Evolutionary conservation across 257 asterid species (phyloP).

Genomic region (Nicotiana knightiana): DNA sequence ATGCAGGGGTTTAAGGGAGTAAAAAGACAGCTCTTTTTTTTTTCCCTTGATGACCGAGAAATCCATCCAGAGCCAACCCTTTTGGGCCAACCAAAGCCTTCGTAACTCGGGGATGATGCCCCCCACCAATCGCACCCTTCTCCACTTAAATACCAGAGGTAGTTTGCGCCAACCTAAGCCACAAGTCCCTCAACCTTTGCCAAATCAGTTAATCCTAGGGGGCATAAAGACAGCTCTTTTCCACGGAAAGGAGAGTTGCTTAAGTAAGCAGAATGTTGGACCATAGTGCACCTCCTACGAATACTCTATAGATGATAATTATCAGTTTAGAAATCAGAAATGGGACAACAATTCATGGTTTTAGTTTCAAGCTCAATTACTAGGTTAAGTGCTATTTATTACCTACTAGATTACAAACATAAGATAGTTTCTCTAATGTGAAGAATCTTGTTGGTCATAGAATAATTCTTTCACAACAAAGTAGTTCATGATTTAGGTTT

Average conservation of each 20-base stretch:
- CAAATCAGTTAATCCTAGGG: no score
- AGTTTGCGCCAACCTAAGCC: no score
- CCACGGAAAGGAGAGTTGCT: neutral
- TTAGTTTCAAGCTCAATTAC: neutral
- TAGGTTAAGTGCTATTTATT: neutral
- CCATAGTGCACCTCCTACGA: neutral
- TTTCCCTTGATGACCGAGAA: no score
- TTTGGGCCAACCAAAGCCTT: no score
- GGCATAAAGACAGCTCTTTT: neutral
- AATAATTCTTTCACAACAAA: neutral
- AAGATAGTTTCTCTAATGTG: neutral
- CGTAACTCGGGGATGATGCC: no score
- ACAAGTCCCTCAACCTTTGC: no score
- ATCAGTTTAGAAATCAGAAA: neutral
- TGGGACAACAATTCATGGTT: neutral
- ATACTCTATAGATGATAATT: neutral
- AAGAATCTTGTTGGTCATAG: neutral
- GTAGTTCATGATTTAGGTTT: neutral
- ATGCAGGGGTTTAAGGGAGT: neutral
- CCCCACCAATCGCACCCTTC: no score
- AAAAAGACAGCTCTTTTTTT: neutral
- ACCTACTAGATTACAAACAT: neutral
- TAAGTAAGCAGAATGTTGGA: neutral
- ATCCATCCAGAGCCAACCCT: no score
- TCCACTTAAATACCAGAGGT: no score